Evolutionary conservation across 208 protist species (phyloP), one percentile per base, ranked within the genome.

Genomic region (Leishmania guyanensis): DNA sequence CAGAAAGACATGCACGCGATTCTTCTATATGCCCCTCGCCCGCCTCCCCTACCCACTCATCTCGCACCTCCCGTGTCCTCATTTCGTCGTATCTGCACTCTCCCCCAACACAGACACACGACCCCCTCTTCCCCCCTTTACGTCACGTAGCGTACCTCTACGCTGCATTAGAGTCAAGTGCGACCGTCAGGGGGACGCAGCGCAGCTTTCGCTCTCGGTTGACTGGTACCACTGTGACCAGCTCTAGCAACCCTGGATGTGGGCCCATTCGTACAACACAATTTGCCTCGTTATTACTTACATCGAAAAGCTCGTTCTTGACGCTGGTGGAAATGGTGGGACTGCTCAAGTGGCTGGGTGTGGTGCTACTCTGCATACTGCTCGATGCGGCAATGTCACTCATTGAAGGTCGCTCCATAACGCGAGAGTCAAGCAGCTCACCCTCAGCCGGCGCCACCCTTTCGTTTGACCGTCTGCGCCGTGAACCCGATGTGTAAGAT

Each of bases 161-260:
- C n/a, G 76, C 65, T 22, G 81, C 77, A 48, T 84, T 56, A 48
- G 77, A 74, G 80, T 78, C 75, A 39, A 85, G 68, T 22, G 70
- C 33, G 66, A 89, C 54, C 43, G 78, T 79, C 56, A 82, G 51
- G 17, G 76, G 77, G 66, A 89, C 79, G 51, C 72, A 79, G 6
- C 79, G 68, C 73, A 85, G 71, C 73, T 78, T 81, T 29, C 60
- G 56, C 33, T 82, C 82, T 10, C 71, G 64, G 5, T 66, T 72
- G 16, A 86, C 43, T 0, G 82, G 74, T 20, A 20, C 71, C 10
- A 85, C 78, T 53, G 86, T 75, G 9, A 86, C 65, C 43, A 89
- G 77, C 58, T 83, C 75, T 60, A 89, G 77, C 29, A 86, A 50
- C 0, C 51, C 66, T 39, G 80, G 68, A 29, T n/a, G 46, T 50